Conservation (phyloP, 192 early-diverging fungal genomes). For the Coemansia sp. region DNA sequence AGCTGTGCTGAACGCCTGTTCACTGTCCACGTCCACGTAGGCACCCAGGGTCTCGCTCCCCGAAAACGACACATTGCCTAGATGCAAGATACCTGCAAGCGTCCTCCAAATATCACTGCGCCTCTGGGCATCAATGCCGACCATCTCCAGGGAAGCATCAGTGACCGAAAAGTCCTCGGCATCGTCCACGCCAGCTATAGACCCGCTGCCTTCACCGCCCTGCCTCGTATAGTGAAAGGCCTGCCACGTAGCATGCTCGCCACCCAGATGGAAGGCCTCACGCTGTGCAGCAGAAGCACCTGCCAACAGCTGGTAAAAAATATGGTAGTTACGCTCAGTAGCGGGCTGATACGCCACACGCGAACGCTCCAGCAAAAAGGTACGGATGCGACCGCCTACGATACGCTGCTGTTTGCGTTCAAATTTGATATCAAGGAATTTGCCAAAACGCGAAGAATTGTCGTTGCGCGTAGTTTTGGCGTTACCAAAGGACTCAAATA, state of each 20-base stretch:
- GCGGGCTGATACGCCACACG: constrained; percentile 64
- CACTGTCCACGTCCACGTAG: constrained; percentile 66
- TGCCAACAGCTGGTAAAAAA: constrained; percentile 93
- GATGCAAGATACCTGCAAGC: constrained; percentile 83
- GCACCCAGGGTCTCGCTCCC: constrained; percentile 54
- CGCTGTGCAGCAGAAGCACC: constrained; percentile 71
- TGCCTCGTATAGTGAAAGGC: constrained; percentile 48
- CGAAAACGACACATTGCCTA: constrained; percentile 79
- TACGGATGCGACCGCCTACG: constrained; percentile 79
- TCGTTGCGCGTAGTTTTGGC: constrained; percentile 71
- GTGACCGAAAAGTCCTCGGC: constrained; percentile 60
- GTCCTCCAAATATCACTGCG: constrained; percentile 81
- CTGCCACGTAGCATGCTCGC: constrained; percentile 60
- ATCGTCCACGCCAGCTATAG: constrained; percentile 56
- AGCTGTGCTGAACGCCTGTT: constrained; percentile 64
- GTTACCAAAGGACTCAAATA: constrained; percentile 88
- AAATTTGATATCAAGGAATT: constrained; percentile 86
- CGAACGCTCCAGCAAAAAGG: constrained; percentile 83
- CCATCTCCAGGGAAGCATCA: constrained; percentile 75
- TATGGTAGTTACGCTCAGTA: constrained; percentile 88
- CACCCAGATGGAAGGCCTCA: constrained; percentile 62
- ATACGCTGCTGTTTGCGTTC: constrained; percentile 73
- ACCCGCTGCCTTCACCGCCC: constrained; percentile 47
- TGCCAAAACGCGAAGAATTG: constrained; percentile 85
- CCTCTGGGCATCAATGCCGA: constrained; percentile 75